Conservation (phyloP, 352 stramenopile genomes). For the Elongisporangium anandrum region DNA sequence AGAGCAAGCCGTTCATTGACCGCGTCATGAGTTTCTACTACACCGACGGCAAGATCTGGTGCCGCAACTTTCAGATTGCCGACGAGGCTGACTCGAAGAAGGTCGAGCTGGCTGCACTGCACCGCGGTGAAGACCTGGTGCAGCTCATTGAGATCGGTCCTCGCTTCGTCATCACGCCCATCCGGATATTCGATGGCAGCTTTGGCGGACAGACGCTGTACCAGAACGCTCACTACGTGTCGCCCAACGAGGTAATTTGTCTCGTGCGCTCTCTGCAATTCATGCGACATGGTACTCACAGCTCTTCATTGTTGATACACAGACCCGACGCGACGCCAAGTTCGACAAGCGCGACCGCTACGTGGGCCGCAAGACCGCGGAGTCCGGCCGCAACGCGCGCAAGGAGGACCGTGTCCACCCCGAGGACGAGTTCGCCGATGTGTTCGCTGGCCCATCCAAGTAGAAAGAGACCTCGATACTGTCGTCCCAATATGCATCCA, state of each 20-base stretch:
- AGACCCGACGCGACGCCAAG: constrained; percentile 82
- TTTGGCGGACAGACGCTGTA: constrained; percentile 98
- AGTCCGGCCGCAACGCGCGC: constrained; percentile 77
- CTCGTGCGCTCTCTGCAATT: neutral
- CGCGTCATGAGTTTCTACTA: constrained; percentile 97
- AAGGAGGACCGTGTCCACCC: constrained; percentile 60
- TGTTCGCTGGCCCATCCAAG: constrained; percentile 59
- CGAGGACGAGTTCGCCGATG: constrained; percentile 82
- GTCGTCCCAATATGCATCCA: constrained; percentile 1
- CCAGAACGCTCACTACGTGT: constrained; percentile 97
- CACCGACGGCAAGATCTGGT: constrained; percentile 95
- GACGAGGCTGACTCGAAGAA: constrained; percentile 92
- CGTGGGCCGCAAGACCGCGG: constrained; percentile 84
- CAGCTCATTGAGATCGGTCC: constrained; percentile 99
- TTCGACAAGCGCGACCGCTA: constrained; percentile 93
- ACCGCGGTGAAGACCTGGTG: constrained; percentile 86
- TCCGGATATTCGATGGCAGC: constrained; percentile 98
- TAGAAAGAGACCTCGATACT: constrained; percentile 12
- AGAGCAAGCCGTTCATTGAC: constrained; percentile 99
- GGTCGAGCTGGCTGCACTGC: constrained; percentile 73
- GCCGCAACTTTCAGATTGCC: constrained; percentile 96
- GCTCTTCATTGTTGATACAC: neutral
- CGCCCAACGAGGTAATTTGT: constrained; percentile 90
- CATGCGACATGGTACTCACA: neutral
- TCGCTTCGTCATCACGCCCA: constrained; percentile 98